These are phyloP conservation scores for Metschnikowia lochheadii DNA, from an alignment of 805 yeast species.

Conservation along the genomic window DNA sequence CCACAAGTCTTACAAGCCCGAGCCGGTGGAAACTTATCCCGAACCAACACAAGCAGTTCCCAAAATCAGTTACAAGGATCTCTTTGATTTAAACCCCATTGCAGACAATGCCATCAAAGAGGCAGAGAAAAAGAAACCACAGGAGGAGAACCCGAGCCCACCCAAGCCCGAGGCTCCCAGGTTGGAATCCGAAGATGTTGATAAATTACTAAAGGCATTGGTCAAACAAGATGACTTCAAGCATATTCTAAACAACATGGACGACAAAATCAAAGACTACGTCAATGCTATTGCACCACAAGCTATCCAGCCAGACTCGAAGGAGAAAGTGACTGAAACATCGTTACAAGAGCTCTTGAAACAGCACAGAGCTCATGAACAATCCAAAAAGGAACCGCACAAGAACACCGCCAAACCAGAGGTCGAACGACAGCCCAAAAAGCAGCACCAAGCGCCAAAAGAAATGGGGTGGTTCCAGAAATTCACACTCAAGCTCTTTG, in stretches of 20 bases:
- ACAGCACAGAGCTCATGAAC: background rate
- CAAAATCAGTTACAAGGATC: slow-evolving; percentile 4
- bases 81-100: background rate
- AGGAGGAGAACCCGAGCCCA: background rate
- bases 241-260: background rate
- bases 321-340: background rate
- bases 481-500: slow-evolving; percentile 5
- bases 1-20: background rate
- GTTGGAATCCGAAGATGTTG: background rate
- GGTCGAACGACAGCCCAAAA: background rate
- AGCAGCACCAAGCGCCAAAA: background rate
- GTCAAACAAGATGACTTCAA: background rate
- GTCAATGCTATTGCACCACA: background rate
- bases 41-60: background rate
- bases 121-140: background rate
- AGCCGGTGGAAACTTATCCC: background rate
- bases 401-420: background rate
- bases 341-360: background rate
- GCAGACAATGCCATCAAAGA: background rate
- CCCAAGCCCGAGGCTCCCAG: background rate
- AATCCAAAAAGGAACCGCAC: background rate
- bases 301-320: background rate
- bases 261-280: slow-evolving; percentile 1
- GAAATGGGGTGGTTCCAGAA: background rate
- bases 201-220: background rate